Evolutionary conservation across 2,329 filamentous ascomycete species (phyloP), one percentile per base, ranked within the genome.

Genomic region (Torrubiella hemipterigena): DNA sequence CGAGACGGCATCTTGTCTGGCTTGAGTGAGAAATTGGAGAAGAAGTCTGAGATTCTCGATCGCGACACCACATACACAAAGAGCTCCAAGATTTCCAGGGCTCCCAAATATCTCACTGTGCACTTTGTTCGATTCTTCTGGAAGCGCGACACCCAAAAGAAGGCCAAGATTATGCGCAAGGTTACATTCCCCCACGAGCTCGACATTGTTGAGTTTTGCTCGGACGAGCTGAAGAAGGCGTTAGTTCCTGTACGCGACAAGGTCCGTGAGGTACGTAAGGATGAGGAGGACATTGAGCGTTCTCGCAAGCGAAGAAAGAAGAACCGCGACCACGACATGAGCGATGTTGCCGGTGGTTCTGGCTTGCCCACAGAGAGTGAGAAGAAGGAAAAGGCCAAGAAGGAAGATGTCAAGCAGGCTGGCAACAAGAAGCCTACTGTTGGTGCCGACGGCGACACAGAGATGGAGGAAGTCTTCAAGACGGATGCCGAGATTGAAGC

Each of bases 111-210:
- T 53, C 69, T 98, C 27, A 91, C 91, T 0, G 84, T 98, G 4
- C 91, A 98, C 57, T 94, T 98, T 54, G 83, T 98, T 34, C 84
- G 91, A 41, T 98, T 98, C 63, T 95, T 89, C 64, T 98, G 91
- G 91, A 89, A 93, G 51, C 77, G 81, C 28, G 85, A 93, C 44
- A 86, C 84, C 4, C 81, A 93, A 57, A 96, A 96, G 66, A 98
- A 98, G 68, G 87, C 89, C 43, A 98, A 98, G 69, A 98, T 98
- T 46, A 89, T 98, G 83, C 83, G 87, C 52, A 98, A 96, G 61
- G 91, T 98, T 35, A 89, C 85, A 0, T 98, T 98, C 52, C 89
- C 89, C 6, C 77, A 83, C 30, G 91, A 98, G 57, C 65, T 98
- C 20, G 91, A 98, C 48, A 76, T 84, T 23, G 77, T 93, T 15